Base-by-base conservation (phyloP, 2,329 filamentous ascomycete genomes). In the Colletotrichum australisinense region DNA sequence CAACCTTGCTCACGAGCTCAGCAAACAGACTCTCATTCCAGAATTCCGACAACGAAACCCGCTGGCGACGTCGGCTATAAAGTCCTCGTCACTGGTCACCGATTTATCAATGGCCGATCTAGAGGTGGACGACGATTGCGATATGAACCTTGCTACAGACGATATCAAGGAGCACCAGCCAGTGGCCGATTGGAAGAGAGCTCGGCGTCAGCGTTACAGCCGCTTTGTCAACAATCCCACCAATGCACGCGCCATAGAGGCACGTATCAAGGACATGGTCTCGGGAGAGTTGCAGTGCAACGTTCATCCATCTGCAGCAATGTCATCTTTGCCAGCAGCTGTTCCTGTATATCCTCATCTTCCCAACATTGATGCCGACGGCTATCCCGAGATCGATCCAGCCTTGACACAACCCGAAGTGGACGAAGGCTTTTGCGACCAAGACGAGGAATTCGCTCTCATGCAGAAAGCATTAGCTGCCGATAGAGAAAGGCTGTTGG, bases 391-490 rank as follows among this genome's bases (percentile, higher is more conserved):
- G 5, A 26, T 35, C n/a, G 65, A 59, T 22, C 16, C 26, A 5
- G 57, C 38, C 19, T 19, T 30, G 19, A 35, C n/a, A 7, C 24
- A 22, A 11, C 24, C 52, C 24, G 72, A 67, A 67, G n/a, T 52
- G 28, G 74, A 75, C 42, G 74, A 75, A 19, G 62, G 64, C 46
- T 74, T 75, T 26, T 63, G 64, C 30, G 74, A 66, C 4, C 63
- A 74, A n/a, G 32, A 65, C 22, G 63, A 64, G 12, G 63, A 74
- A n/a, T 42, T 46, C 6, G 11, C 30, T 26, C 7, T 32, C 22
- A 67, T 63, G 63, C 63, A 56, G 28, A 42, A 42, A 49, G 9
- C 38, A 16, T 55, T 59, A 16, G 32, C 30, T 2, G 63, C 59
- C 3, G 35, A 65, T 14, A 60, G n/a, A 52, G 28, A 53, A 53